Evolutionary conservation across 345 rosid genomes (phyloP).

Genomic region (Euclidium syriacum): DNA sequence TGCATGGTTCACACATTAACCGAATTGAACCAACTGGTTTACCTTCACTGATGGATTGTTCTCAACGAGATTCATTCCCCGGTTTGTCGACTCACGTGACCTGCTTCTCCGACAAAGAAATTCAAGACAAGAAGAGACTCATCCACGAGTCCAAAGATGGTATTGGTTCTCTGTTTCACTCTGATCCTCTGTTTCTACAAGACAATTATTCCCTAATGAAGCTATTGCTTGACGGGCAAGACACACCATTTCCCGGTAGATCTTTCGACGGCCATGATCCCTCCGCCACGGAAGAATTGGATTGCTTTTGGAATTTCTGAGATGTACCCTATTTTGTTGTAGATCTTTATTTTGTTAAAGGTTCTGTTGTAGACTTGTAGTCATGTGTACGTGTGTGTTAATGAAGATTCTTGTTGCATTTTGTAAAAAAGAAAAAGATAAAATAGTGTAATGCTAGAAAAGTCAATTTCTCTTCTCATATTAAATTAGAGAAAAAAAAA

Average conservation of each 20-base stretch:
- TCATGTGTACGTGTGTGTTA: constrained; percentile 8
- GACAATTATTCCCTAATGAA: constrained; percentile 48
- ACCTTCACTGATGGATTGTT: constrained; percentile 67
- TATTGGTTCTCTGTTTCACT: constrained; percentile 36
- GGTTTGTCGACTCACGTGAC: constrained; percentile 55
- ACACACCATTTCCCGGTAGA: constrained; percentile 20
- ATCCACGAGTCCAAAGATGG: constrained; percentile 30
- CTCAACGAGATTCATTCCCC: constrained; percentile 26
- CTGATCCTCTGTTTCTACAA: constrained; percentile 41
- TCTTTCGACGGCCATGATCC: neutral
- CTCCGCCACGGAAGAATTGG: constrained; percentile 31
- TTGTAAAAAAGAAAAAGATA: neutral
- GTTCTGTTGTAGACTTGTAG: constrained; percentile 18
- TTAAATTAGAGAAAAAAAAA: no score
- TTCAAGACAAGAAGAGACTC: constrained; percentile 32
- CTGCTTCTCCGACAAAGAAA: constrained; percentile 76
- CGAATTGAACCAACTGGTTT: constrained; percentile 26
- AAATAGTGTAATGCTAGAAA: neutral
- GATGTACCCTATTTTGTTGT: no score
- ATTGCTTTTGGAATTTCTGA: constrained; percentile 51
- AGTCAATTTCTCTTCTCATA: constrained; percentile 13
- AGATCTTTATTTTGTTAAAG: no score
- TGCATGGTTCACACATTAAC: constrained; percentile 29
- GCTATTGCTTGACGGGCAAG: constrained; percentile 43
- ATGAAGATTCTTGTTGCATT: constrained; percentile 18